These are phyloP conservation scores for Plasmodium ovale DNA, from an alignment of 169 alveolate species.

Conservation along the genomic window DNA sequence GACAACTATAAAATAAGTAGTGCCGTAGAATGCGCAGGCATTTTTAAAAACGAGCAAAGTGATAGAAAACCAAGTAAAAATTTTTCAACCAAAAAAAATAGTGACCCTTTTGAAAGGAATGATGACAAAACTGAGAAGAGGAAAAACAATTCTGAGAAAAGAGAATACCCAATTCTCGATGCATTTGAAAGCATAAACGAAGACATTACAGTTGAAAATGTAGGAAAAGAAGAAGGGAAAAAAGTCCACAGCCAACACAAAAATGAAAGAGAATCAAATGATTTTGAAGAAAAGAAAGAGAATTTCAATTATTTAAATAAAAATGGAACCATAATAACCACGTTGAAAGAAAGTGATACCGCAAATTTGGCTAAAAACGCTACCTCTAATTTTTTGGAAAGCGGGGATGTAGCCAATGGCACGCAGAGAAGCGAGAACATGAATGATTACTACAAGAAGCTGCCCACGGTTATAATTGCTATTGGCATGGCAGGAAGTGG, in stretches of 20 bases:
- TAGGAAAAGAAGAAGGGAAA: not conserved
- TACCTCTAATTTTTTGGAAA: not conserved
- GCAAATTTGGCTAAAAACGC: not conserved
- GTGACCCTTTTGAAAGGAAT: not conserved
- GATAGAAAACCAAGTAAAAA: constrained; percentile 9
- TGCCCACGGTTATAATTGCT: constrained; percentile 70
- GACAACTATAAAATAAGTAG: constrained; percentile 36
- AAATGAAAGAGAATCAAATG: constrained; percentile 1
- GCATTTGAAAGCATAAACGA: not conserved
- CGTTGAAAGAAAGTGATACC: not conserved
- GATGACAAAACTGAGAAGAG: not conserved
- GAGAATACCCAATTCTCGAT: constrained; percentile 25
- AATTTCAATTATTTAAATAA: constrained; percentile 9
- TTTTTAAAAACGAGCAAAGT: constrained; percentile 3
- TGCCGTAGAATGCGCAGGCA: constrained; percentile 10
- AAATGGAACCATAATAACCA: not conserved
- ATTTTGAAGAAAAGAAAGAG: not conserved
- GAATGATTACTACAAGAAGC: constrained; percentile 50
- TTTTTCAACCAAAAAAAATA: constrained; percentile 24
- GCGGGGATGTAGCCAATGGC: not conserved
- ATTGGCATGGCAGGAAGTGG: constrained; percentile 98
- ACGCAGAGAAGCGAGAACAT: constrained; percentile 10
- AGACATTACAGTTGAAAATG: not conserved
- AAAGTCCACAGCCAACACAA: not conserved
- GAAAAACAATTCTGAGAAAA: constrained; percentile 9